Evolutionary conservation across 192 early-diverging fungal species (phyloP), one percentile per base, ranked within the genome.

Genomic region (Dispira parvispora): DNA sequence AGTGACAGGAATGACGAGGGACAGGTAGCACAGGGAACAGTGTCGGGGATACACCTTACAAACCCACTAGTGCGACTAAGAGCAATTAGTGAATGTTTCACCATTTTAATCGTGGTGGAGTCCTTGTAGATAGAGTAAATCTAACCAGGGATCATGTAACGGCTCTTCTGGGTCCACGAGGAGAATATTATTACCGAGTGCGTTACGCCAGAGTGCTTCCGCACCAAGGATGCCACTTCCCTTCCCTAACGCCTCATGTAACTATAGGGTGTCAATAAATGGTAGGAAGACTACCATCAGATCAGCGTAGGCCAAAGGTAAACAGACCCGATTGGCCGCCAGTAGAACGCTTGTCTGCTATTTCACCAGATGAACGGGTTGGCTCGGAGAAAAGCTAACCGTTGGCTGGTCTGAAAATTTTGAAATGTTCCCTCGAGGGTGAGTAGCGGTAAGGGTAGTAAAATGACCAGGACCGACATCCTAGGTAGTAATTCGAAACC

Each of bases 371-470:
- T 75, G 77, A 64, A 99, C 84, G 0, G 96, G 94, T 20, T 73
- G 69, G 44, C 89, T 89, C 23, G 88, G 72, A 21, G 96, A 86
- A 65, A 98, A 92, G 42, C 84, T 66, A 63, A 90, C 73, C 56
- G 85, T 71, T 65, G 92, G 72, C 43, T 80, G 71, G 52, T 71
- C 81, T 60, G n/a, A 99, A 73, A 67, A 91, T 80, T 10, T 74
- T 63, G 60, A 96, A 86, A 69, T 98, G 92, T 0, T 82, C 84
- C 4, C 87, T 84, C 62, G 90, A 73, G 0, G 94, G 94, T 21
- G 95, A 87, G 66, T 98, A 99, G 76, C 96, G 89, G 71, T 89
- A 98, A 8, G 94, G 94, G 64, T 89, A 99, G 77, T 89, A 99
- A 94, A 94, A 99, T 43, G 77, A 83, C 96, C 96, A 99, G 18